Evolutionary conservation across 2,329 filamentous ascomycete genomes (phyloP).

Genomic region (Phialemonium atrogriseum): DNA sequence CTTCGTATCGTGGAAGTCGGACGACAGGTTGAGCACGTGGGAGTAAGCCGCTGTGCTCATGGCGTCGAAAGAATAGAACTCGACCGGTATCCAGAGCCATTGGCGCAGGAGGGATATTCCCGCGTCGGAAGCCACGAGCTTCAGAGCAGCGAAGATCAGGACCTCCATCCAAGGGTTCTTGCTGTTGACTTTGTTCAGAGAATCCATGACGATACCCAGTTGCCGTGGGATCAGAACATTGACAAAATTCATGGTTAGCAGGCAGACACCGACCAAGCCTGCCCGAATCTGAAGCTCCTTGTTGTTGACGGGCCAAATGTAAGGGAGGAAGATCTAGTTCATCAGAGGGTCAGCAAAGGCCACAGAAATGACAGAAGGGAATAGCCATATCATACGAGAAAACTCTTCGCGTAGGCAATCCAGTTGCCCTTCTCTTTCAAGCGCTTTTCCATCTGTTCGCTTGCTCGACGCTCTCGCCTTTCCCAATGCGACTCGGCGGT

Average conservation of each 20-base stretch:
- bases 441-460: slow-evolving; percentile 55
- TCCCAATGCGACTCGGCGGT: slow-evolving; percentile 46
- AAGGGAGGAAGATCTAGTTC: slow-evolving; percentile 61
- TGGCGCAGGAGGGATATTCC: slow-evolving; percentile 45
- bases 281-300: slow-evolving; percentile 59
- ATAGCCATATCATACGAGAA: slow-evolving; percentile 44
- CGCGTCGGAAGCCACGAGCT: slow-evolving; percentile 44
- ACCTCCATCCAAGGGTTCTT: slow-evolving; percentile 45
- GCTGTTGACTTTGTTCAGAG: slow-evolving; percentile 43
- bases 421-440: slow-evolving; percentile 69
- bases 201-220: slow-evolving; percentile 70
- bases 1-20: slow-evolving; percentile 54
- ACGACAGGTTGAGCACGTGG: slow-evolving; percentile 52
- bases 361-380: not conserved
- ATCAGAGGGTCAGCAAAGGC: slow-evolving; percentile 5
- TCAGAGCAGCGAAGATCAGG: slow-evolving; percentile 40
- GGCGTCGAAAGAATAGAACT: slow-evolving; percentile 46
- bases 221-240: slow-evolving; percentile 75
- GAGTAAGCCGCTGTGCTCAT: slow-evolving; percentile 47
- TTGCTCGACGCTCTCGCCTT: slow-evolving; percentile 41
- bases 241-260: slow-evolving; percentile 62
- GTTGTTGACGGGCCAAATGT: slow-evolving; percentile 67
- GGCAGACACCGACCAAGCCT: slow-evolving; percentile 55
- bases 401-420: slow-evolving; percentile 68
- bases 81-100: slow-evolving; percentile 50